Base-by-base conservation (phyloP, 306 rosid species). In the Medicago arabica region DNA sequence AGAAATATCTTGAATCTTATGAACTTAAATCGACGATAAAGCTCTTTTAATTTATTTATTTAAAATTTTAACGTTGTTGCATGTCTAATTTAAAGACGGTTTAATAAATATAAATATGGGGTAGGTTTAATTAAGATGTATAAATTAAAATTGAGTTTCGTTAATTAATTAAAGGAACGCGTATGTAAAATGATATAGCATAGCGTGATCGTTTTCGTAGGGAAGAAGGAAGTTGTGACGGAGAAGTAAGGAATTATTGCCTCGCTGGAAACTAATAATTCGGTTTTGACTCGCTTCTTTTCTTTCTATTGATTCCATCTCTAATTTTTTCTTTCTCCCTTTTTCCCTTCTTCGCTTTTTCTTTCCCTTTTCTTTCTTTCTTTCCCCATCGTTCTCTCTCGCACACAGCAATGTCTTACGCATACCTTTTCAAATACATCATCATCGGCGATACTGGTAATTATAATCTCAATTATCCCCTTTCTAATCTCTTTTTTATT, bases 381-480 rank as follows among this genome's bases (percentile, higher is more conserved):
- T 8, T 41, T 40, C 59, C 7, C 69, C 70, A 9, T 4, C 38
- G 1, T 7, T 40, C 14, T 28, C 31, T 28, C 4, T 28, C 31
- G 31, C 46, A 34, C 28, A 1, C 8, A 51, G 17, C 62, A 67
- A 67, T 95, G 99, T 95, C 97, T 43, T 95, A 95, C 92, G 99
- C 97, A 0, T 95, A 95, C 21, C 96, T 95, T 19, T 95, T 95
- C 97, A 95, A 95, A 86, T 95, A 95, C 83, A 95, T 95, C 87
- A 95, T 95, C 86, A 95, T 95, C 87, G 99, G 97, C 28, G 99
- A 95, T 74, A 95, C 99, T 39, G 99, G 99, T 95, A 87, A 55
- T 60, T 23, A 5, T 23, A 2, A 53, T 17, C 7, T 25, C 9
- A 18, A 54, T 41, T 7, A 38, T 51, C 16, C 72, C 13, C 1